phyloP scores from a whole-genome alignment of 768 basidiomycete genomes.

The Coprinopsis strossmayeri region DNA sequence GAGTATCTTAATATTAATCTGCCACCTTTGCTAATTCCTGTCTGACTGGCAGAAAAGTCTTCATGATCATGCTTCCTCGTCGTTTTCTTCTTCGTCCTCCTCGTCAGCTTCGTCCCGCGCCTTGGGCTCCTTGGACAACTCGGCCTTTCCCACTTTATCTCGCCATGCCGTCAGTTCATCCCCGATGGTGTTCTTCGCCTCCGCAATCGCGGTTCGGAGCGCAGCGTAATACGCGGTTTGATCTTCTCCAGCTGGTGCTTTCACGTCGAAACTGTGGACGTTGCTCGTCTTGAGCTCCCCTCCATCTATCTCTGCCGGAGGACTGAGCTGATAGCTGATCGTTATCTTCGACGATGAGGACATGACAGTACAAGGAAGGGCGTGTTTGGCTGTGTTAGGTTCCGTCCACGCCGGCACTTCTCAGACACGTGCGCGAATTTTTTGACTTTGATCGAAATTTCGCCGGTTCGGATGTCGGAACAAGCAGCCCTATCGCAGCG shows the following conservation, averaged over 20 bases:
- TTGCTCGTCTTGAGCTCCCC: constrained; percentile 16
- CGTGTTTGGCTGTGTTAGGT: not conserved
- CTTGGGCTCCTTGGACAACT: constrained; percentile 52
- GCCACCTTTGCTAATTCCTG: not conserved
- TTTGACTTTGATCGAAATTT: not conserved
- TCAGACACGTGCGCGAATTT: not conserved
- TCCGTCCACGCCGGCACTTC: not conserved
- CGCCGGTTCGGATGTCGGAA: not conserved
- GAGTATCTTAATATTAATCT: not conserved
- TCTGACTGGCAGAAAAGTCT: not conserved
- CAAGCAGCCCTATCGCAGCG: not conserved
- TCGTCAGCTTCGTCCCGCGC: constrained; percentile 38
- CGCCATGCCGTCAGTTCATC: constrained; percentile 70
- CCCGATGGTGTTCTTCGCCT: constrained; percentile 51
- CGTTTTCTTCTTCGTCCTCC: constrained; percentile 27
- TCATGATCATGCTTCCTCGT: constrained; percentile 6
- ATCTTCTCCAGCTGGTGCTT: constrained; percentile 10
- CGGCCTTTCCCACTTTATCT: constrained; percentile 61
- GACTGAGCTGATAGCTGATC: constrained; percentile 37
- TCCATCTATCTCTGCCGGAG: constrained; percentile 26
- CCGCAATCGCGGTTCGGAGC: constrained; percentile 41
- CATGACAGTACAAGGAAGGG: not conserved
- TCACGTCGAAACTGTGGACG: constrained; percentile 14
- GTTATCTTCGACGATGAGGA: constrained; percentile 18
- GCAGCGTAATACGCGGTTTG: constrained; percentile 42